A percentile compares a stretch with the other conserved stretches of the same genome.
Conservation (phyloP, 225 moss, liverwort and hornwort species). For the Sphagnum contortum region DNA sequence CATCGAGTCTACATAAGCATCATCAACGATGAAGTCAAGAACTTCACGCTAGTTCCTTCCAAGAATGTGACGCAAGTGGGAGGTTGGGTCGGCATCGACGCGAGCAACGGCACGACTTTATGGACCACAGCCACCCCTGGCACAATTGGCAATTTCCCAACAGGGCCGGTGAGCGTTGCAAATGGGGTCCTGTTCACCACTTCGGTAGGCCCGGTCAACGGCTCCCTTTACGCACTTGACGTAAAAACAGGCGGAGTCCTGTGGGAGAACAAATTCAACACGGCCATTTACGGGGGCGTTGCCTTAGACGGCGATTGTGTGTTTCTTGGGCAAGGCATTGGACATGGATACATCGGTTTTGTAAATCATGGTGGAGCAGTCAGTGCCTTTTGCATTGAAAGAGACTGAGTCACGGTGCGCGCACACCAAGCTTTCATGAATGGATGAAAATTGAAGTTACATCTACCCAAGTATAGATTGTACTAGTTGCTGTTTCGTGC, state of each 20-base stretch:
- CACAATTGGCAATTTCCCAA: background rate
- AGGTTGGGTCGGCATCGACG: conserved; percentile 21
- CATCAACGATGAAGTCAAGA: conserved; percentile 3
- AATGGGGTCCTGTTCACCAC: conserved; percentile 19
- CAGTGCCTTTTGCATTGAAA: no score
- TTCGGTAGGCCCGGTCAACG: background rate
- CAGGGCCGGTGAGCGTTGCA: conserved; percentile 10
- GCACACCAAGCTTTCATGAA: no score
- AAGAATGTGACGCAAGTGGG: conserved; percentile 11
- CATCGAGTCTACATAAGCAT: conserved; percentile 28
- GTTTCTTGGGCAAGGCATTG: no score
- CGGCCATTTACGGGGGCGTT: background rate
- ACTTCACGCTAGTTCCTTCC: conserved; percentile 28
- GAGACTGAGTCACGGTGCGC: no score
- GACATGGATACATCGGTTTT: no score
- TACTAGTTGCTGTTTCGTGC: no score
- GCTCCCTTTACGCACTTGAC: background rate
- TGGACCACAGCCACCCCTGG: conserved; percentile 23
- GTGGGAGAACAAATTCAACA: background rate
- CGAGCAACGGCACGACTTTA: conserved; percentile 6
- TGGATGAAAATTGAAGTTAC: no score
- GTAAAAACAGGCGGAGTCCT: background rate
- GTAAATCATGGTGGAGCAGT: no score
- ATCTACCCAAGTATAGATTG: no score
- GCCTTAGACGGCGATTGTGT: no score